These are phyloP conservation scores for Candida pini DNA, from an alignment of 805 yeast genomes.

Conservation along the genomic window DNA sequence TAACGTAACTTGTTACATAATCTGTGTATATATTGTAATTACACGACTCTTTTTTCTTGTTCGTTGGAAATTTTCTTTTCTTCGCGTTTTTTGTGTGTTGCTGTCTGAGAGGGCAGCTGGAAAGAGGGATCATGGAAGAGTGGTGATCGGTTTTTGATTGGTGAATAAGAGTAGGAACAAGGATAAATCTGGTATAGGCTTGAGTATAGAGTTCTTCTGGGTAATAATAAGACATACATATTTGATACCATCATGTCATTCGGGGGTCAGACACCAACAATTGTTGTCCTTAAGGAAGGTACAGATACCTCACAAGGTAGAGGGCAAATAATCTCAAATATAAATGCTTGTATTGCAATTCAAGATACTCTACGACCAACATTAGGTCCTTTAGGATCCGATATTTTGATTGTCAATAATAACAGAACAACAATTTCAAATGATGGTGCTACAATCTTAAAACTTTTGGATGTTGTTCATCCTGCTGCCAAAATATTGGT, in stretches of 20 bases:
- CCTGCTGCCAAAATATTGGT: slow-evolving; percentile 97
- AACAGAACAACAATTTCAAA: slow-evolving; percentile 94
- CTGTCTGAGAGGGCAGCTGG: too few relatives aligned
- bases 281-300: slow-evolving; percentile 96
- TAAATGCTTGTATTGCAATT: slow-evolving; percentile 94
- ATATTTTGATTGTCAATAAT: slow-evolving; percentile 79
- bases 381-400: slow-evolving; percentile 96
- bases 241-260: slow-evolving; percentile 56
- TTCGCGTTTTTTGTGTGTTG: too few relatives aligned
- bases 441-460: slow-evolving; percentile 96
- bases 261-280: slow-evolving; percentile 94
- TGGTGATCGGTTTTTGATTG: too few relatives aligned
- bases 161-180: too few relatives aligned
- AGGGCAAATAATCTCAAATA: slow-evolving; percentile 92
- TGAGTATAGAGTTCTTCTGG: too few relatives aligned
- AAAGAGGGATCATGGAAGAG: too few relatives aligned
- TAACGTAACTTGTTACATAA: too few relatives aligned
- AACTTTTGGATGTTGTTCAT: slow-evolving; percentile 88
- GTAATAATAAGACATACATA: slow-evolving; percentile 1
- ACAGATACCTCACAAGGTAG: slow-evolving; percentile 96
- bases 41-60: too few relatives aligned
- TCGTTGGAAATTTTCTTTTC: too few relatives aligned
- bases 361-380: slow-evolving; percentile 95
- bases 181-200: too few relatives aligned
- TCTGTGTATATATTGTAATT: too few relatives aligned